Conservation (phyloP, 371 early-diverging fungal genomes). For the Mucor plumbeus region DNA sequence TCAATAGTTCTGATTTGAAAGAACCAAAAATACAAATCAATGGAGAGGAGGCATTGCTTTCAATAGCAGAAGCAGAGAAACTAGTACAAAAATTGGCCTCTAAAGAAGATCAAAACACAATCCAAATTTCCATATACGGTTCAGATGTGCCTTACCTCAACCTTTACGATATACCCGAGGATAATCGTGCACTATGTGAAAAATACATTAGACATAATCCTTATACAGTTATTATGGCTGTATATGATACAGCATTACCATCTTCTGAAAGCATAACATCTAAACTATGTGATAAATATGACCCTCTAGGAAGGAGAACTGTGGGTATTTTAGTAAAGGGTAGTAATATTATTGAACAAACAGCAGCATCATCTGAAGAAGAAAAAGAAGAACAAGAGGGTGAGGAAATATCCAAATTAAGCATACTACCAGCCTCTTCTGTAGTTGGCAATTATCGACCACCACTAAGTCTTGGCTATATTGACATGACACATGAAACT, state of each 20-base stretch:
- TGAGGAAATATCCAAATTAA: not conserved
- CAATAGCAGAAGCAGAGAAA: not conserved
- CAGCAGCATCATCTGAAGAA: constrained; percentile 77
- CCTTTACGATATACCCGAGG: constrained; percentile 97
- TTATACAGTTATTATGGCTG: constrained; percentile 10
- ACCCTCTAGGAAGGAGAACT: constrained; percentile 78
- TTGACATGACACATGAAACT: constrained; percentile 51
- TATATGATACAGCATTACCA: constrained; percentile 7
- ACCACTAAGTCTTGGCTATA: constrained; percentile 90
- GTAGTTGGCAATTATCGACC: constrained; percentile 93
- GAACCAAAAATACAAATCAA: constrained; percentile 8
- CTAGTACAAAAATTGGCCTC: not conserved
- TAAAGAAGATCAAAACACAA: constrained; percentile 54
- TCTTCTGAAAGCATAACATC: not conserved
- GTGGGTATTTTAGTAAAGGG: constrained; percentile 93
- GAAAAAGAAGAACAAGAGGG: constrained; percentile 57
- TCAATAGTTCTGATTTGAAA: constrained; percentile 11
- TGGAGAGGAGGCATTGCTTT: not conserved
- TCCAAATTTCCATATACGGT: constrained; percentile 90
- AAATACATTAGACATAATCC: constrained; percentile 10
- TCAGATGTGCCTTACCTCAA: constrained; percentile 94
- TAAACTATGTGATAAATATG: constrained; percentile 68
- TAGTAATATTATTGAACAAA: constrained; percentile 97
- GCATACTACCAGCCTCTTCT: constrained; percentile 60
- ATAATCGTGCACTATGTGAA: constrained; percentile 86